phyloP scores from a whole-genome alignment of 495 filamentous ascomycete genomes.

The Penicillium silybi region DNA sequence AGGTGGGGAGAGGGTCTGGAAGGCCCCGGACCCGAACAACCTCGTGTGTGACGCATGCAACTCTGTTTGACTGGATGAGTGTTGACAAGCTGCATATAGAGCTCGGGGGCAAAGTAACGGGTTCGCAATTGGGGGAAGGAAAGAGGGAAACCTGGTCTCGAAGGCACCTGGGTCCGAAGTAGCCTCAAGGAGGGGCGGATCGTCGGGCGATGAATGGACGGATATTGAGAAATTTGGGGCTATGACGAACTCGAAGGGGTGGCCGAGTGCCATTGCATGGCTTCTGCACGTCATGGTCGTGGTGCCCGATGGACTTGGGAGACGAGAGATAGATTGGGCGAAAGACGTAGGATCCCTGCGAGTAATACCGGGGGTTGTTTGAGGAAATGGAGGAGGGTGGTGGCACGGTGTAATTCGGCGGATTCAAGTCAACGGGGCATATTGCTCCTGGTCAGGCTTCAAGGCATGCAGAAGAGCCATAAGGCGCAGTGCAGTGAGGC shows the following conservation, averaged over 20 bases:
- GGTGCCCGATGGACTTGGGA: conserved; percentile 18
- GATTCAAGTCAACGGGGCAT: conserved; percentile 21
- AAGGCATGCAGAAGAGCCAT: conserved; percentile 22
- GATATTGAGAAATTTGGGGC: conserved; percentile 1
- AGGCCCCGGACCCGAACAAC: conserved; percentile 6
- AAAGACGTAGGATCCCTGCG: conserved; percentile 11
- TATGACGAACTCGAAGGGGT: conserved; percentile 8
- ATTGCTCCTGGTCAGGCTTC: conserved; percentile 25
- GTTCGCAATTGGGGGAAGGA: background rate
- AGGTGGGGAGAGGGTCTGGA: conserved; percentile 4
- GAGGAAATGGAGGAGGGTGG: conserved; percentile 15
- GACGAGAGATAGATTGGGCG: conserved; percentile 8
- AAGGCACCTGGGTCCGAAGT: background rate
- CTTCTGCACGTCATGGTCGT: conserved; percentile 20
- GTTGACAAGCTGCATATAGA: conserved; percentile 13
- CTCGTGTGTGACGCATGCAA: conserved; percentile 20
- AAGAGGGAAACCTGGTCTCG: background rate
- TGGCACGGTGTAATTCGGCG: conserved; percentile 26
- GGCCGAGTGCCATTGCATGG: background rate
- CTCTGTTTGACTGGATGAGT: background rate
- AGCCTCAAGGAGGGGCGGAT: conserved; percentile 22
- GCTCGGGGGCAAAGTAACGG: background rate
- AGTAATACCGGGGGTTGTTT: background rate
- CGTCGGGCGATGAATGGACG: conserved; percentile 5
- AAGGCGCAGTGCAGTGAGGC: conserved; percentile 2